A percentile compares a stretch with the other conserved stretches of the same genome.
phyloP scores from a whole-genome alignment of 2,329 filamentous ascomycete species.

The Colletotrichum liriopes region DNA sequence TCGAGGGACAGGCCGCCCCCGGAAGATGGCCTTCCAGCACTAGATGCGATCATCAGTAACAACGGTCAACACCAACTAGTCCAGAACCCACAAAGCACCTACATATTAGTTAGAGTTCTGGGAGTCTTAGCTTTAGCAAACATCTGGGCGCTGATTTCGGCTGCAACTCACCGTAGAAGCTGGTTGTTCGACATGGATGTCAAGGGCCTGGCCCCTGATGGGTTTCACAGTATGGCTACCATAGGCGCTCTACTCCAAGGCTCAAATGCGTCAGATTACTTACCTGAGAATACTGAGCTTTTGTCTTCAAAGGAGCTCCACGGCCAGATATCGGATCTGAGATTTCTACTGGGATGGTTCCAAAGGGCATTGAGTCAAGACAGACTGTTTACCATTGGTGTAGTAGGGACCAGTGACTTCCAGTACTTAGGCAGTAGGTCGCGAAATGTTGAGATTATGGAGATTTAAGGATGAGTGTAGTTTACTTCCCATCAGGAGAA shows the following conservation, averaged over 20 bases:
- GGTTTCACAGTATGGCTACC: not conserved
- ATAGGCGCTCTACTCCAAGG: slow-evolving; percentile 5
- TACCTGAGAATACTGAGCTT: not conserved
- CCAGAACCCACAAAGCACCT: slow-evolving; percentile 20
- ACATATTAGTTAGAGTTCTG: slow-evolving; percentile 3
- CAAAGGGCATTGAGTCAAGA: not conserved
- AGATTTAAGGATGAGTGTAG: not conserved
- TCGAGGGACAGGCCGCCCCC: slow-evolving; percentile 7
- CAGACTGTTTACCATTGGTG: slow-evolving; percentile 16
- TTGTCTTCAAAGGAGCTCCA: not conserved
- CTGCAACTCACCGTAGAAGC: not conserved
- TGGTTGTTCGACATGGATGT: slow-evolving; percentile 16
- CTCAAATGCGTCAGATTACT: not conserved
- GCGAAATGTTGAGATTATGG: not conserved
- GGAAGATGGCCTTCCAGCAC: not conserved
- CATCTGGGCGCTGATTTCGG: not conserved
- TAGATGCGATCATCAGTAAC: slow-evolving; percentile 8
- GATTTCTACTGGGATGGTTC: slow-evolving; percentile 29
- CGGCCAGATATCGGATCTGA: not conserved
- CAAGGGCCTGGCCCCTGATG: slow-evolving; percentile 21
- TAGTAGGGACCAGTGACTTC: not conserved
- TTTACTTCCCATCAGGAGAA: not conserved
- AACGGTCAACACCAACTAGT: slow-evolving; percentile 1
- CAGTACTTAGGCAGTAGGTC: not conserved
- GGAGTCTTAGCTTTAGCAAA: not conserved